Evolutionary conservation across 179 eudicot genomes (phyloP).

Genomic region (Silene noctiflora): DNA sequence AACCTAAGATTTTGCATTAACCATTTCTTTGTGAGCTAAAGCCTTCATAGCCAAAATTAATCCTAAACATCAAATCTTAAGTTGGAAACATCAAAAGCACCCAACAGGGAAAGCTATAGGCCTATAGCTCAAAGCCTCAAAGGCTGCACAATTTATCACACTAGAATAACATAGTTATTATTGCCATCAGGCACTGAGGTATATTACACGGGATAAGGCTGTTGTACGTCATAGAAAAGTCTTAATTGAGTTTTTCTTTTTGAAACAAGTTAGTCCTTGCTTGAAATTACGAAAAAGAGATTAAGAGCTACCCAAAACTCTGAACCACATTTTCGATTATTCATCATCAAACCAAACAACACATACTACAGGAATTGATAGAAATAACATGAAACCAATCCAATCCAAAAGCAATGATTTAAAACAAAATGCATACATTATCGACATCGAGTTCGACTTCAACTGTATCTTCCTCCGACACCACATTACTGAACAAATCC

Average conservation of each 20-base stretch:
- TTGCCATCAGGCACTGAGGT: not conserved
- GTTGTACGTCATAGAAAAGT: not conserved
- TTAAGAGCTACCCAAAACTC: not conserved
- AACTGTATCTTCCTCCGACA: constrained; percentile 43
- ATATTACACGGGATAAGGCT: not conserved
- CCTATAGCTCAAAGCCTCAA: not conserved
- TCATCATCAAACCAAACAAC: not conserved
- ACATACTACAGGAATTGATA: not conserved
- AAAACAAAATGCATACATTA: constrained; percentile 20
- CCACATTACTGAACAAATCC: not conserved
- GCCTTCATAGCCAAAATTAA: not conserved
- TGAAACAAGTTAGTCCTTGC: not conserved
- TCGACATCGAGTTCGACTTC: constrained; percentile 30
- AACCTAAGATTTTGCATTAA: not conserved
- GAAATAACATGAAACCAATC: not conserved
- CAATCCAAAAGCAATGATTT: not conserved
- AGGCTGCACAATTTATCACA: not conserved
- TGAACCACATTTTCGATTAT: not conserved
- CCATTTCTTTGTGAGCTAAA: not conserved
- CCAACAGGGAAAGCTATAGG: not conserved
- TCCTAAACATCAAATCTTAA: not conserved
- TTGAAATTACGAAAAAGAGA: not conserved
- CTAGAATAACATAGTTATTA: not conserved
- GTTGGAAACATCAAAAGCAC: not conserved
- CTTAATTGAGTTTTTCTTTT: no score